Conservation (phyloP, 768 basidiomycete genomes). For the Hemileccinum impolitum region DNA sequence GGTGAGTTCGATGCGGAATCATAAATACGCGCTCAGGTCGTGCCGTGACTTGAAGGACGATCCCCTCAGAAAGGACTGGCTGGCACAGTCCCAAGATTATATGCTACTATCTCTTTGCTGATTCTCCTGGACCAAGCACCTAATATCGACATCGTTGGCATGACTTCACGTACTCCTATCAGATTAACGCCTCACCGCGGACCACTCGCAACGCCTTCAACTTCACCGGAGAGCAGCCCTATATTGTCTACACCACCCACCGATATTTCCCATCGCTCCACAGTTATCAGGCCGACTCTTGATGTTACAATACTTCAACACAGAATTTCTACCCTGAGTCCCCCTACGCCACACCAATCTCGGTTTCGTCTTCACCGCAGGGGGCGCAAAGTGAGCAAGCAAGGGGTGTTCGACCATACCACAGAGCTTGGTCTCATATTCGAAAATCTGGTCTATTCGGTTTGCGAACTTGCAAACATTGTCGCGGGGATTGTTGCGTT, state of each 20-base stretch:
- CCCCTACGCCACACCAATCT: not conserved
- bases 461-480: slow-evolving; percentile 12
- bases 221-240: slow-evolving; percentile 17
- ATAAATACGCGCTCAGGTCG: slow-evolving; percentile 21
- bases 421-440: not conserved
- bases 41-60: slow-evolving; percentile 8
- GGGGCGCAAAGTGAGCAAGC: not conserved
- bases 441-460: slow-evolving; percentile 2
- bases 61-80: slow-evolving; percentile 24
- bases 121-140: slow-evolving; percentile 15
- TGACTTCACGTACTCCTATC: slow-evolving; percentile 26
- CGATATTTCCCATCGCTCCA: slow-evolving; percentile 9
- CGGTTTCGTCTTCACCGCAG: not conserved
- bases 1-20: slow-evolving; percentile 2
- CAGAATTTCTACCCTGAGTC: slow-evolving; percentile 6
- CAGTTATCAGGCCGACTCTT: not conserved
- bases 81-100: slow-evolving; percentile 26
- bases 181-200: slow-evolving; percentile 24
- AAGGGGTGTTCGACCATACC: not conserved
- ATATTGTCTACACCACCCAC: slow-evolving; percentile 12
- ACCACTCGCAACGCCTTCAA: slow-evolving; percentile 25
- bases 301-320: slow-evolving; percentile 12
- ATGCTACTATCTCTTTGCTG: slow-evolving; percentile 19
- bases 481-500: slow-evolving; percentile 14
- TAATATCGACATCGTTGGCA: slow-evolving; percentile 19